Conservation (phyloP, 371 early-diverging fungal species). For the Lichtheimia hyalospora region DNA sequence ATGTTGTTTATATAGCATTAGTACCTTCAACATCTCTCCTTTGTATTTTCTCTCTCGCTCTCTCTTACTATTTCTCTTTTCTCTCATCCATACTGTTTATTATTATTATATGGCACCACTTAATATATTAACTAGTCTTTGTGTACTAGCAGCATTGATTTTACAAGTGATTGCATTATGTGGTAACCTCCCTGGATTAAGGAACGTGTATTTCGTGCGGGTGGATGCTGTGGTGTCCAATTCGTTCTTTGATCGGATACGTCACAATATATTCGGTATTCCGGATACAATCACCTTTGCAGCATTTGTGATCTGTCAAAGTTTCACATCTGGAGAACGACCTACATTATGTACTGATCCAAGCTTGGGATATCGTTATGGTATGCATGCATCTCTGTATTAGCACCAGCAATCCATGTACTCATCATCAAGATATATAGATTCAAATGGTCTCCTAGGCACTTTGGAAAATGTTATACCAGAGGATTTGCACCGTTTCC, state of each 20-base stretch:
- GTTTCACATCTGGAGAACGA: neutral
- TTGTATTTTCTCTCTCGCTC: no score
- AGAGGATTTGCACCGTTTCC: constrained; percentile 4
- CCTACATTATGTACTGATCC: constrained; percentile 9
- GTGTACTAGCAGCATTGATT: constrained; percentile 7
- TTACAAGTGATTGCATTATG: constrained; percentile 15
- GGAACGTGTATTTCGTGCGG: constrained; percentile 13
- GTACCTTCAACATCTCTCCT: no score
- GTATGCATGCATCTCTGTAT: neutral
- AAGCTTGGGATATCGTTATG: constrained; percentile 15
- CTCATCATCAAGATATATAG: neutral
- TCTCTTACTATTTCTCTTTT: no score
- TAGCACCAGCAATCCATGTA: no score
- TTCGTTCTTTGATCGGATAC: constrained; percentile 6
- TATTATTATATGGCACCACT: no score
- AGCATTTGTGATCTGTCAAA: constrained; percentile 15
- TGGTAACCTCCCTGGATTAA: constrained; percentile 16
- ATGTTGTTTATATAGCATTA: no score
- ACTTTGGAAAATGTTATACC: constrained; percentile 12
- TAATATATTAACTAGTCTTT: no score
- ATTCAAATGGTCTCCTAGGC: constrained; percentile 6
- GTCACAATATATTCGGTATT: constrained; percentile 7
- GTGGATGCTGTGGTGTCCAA: constrained; percentile 9
- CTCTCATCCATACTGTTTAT: no score
- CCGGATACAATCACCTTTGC: constrained; percentile 19